Conservation (phyloP, 2,329 filamentous ascomycete species). For the Plenodomus biglobosus region DNA sequence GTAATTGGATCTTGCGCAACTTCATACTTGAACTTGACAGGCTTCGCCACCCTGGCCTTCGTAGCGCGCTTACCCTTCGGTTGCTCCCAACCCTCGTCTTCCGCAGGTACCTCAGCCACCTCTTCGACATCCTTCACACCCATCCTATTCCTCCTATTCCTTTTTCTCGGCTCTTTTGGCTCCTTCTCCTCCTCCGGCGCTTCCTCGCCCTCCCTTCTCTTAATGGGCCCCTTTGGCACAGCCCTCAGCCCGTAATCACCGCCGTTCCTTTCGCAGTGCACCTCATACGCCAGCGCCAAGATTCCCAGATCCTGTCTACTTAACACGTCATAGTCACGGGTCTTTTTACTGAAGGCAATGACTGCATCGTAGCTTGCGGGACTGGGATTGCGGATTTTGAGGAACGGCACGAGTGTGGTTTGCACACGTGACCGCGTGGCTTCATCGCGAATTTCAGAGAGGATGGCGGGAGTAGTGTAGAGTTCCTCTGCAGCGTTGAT, state of each 20-base stretch:
- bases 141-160: constrained; percentile 5
- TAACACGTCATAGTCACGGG: constrained; percentile 84
- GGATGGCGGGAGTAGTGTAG: constrained; percentile 76
- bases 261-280: constrained; percentile 90
- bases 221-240: constrained; percentile 73
- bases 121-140: background rate
- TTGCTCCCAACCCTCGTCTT: constrained; percentile 14
- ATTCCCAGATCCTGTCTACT: constrained; percentile 88
- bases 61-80: constrained; percentile 13
- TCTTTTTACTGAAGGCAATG: constrained; percentile 81
- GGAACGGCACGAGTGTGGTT: constrained; percentile 80
- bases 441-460: constrained; percentile 84
- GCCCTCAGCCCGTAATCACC: constrained; percentile 83
- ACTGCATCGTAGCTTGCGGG: constrained; percentile 78
- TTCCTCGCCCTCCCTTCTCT: constrained; percentile 55
- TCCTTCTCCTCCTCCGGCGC: constrained; percentile 15
- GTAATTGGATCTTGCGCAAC: constrained; percentile 8
- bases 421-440: constrained; percentile 79
- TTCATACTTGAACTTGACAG: constrained; percentile 11
- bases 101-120: background rate
- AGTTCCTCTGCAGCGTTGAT: constrained; percentile 68
- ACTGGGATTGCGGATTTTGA: constrained; percentile 73
- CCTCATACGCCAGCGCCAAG: constrained; percentile 85
- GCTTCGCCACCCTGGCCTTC: constrained; percentile 12
- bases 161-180: constrained; percentile 20